Conservation (phyloP, 1,284 basidiomycete species). For the Trichosporon sp. region DNA sequence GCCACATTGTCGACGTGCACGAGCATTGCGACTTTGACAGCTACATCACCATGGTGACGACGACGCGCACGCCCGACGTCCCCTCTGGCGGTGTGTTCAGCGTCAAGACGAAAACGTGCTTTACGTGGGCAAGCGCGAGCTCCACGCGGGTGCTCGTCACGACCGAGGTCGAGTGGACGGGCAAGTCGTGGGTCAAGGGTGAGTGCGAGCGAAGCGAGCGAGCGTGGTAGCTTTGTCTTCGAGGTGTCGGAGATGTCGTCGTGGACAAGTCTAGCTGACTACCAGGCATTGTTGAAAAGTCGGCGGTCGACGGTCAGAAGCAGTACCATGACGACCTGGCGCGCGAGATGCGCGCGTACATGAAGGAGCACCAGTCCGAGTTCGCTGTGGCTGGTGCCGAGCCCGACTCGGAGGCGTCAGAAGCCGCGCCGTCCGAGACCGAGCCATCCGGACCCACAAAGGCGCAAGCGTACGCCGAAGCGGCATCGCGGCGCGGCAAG, state of each 20-base stretch:
- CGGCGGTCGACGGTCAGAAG: constrained; percentile 92
- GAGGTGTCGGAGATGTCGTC: too few relatives aligned
- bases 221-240: not conserved
- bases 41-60: constrained; percentile 80
- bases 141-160: constrained; percentile 81
- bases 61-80: constrained; percentile 91
- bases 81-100: constrained; percentile 88
- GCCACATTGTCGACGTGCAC: constrained; percentile 85
- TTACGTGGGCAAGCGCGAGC: constrained; percentile 86
- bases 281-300: constrained; percentile 89
- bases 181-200: constrained; percentile 95
- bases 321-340: constrained; percentile 83
- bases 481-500: constrained; percentile 24
- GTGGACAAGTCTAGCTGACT: not conserved
- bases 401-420: constrained; percentile 28
- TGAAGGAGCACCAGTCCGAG: constrained; percentile 82
- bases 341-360: constrained; percentile 80
- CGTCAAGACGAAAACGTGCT: constrained; percentile 90
- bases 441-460: constrained; percentile 30
- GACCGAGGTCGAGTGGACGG: constrained; percentile 93
- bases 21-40: constrained; percentile 81
- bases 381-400: constrained; percentile 78
- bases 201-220: constrained; percentile 41
- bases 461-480: constrained; percentile 51
- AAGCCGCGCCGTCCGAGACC: constrained; percentile 26